Evolutionary conservation across 1,284 basidiomycete genomes (phyloP).

Genomic region (Papiliotrema flavescens): DNA sequence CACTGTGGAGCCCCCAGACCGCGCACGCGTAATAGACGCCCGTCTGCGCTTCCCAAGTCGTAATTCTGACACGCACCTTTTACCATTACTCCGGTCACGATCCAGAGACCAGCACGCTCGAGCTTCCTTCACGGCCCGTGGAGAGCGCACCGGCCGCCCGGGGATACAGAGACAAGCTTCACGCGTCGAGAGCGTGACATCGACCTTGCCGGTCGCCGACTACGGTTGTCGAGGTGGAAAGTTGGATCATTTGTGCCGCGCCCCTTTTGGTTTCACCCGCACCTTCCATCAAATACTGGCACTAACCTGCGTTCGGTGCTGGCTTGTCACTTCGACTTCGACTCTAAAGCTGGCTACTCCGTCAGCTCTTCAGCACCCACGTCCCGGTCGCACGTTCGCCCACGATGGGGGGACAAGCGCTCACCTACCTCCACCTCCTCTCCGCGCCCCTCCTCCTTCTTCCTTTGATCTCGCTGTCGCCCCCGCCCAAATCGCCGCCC

Average conservation of each 20-base stretch:
- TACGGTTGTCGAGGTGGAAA: too few species aligned
- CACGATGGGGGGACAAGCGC: constrained; percentile 11
- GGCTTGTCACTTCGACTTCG: too few species aligned
- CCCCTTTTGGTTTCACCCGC: neutral
- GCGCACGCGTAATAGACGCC: neutral
- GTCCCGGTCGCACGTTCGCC: neutral
- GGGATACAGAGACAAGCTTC: too few species aligned
- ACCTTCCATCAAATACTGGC: neutral
- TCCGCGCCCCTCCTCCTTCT: constrained; percentile 32
- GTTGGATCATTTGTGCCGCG: too few species aligned
- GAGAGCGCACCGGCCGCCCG: too few species aligned
- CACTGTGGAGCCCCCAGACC: neutral
- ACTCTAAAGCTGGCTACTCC: too few species aligned
- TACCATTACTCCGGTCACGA: too few species aligned
- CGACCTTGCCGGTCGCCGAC: too few species aligned
- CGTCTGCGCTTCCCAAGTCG: neutral
- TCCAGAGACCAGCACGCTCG: too few species aligned
- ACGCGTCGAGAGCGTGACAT: too few species aligned
- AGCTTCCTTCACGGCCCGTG: too few species aligned
- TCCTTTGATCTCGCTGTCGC: constrained; percentile 28
- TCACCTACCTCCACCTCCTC: constrained; percentile 24
- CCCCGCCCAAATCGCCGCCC: constrained; percentile 9
- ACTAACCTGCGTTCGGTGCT: neutral
- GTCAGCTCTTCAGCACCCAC: neutral
- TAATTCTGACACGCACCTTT: too few species aligned